These are phyloP conservation scores for Lentinula raphanica DNA, from an alignment of 768 basidiomycete species.

Conservation along the genomic window DNA sequence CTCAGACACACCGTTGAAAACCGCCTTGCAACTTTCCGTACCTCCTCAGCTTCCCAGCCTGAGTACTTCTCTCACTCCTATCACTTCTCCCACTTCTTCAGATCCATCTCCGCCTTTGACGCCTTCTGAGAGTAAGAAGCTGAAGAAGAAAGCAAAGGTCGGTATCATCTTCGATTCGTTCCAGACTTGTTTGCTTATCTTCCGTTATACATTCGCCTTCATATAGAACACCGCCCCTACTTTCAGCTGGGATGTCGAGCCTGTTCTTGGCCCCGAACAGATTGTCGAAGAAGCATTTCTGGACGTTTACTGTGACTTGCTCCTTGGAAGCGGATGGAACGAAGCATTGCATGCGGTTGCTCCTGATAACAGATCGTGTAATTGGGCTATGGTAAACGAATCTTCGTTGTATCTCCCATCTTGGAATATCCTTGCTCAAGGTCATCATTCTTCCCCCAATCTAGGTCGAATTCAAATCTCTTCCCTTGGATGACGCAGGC, in stretches of 20 bases:
- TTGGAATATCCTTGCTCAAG: too few species aligned
- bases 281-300: slow-evolving; percentile 88
- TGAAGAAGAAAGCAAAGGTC: slow-evolving; percentile 77
- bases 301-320: slow-evolving; percentile 77
- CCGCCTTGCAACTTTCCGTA: slow-evolving; percentile 77
- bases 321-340: slow-evolving; percentile 76
- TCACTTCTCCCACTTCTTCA: neutral
- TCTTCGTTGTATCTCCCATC: neutral
- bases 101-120: neutral
- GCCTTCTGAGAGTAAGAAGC: slow-evolving; percentile 65
- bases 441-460: neutral
- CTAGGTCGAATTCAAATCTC: slow-evolving; percentile 84
- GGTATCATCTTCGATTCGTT: slow-evolving; percentile 3
- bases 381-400: slow-evolving; percentile 80
- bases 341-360: slow-evolving; percentile 44
- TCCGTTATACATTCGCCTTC: slow-evolving; percentile 8
- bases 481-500: slow-evolving; percentile 24
- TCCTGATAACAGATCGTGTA: slow-evolving; percentile 66
- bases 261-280: slow-evolving; percentile 71
- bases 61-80: slow-evolving; percentile 16
- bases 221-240: slow-evolving; percentile 47
- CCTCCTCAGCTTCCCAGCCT: slow-evolving; percentile 33
- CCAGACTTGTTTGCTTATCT: neutral
- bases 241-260: slow-evolving; percentile 92
- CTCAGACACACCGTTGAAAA: slow-evolving; percentile 65